Evolutionary conservation across 306 rosid species (phyloP).

Genomic region (Mimosa bimucronata): DNA sequence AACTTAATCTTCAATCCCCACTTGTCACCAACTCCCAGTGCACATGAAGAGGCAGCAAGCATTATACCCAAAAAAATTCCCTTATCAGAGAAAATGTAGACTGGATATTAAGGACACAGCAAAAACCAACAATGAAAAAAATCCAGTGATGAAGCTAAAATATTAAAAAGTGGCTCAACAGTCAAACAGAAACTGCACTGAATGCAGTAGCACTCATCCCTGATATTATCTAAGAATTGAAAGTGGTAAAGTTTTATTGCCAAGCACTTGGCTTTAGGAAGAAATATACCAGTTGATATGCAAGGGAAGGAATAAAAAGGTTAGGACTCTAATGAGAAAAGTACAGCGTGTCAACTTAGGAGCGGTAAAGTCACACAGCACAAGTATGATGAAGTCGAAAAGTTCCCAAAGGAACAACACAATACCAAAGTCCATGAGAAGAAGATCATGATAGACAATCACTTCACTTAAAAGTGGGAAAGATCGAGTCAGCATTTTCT

Average conservation of each 20-base stretch:
- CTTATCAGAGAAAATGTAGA: not conserved
- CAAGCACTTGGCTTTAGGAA: not conserved
- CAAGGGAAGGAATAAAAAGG: not conserved
- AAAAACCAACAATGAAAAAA: not conserved
- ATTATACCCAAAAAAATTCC: not conserved
- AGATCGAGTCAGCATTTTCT: not conserved
- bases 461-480: not conserved
- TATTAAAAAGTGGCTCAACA: not conserved
- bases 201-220: not conserved
- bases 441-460: not conserved
- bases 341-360: not conserved
- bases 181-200: not conserved
- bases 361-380: slow-evolving; percentile 6
- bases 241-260: not conserved
- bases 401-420: not conserved
- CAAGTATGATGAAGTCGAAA: slow-evolving; percentile 1
- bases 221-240: not conserved
- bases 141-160: not conserved
- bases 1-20: not conserved
- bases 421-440: not conserved
- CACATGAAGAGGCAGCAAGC: not conserved
- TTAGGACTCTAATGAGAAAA: not conserved
- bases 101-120: not conserved
- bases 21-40: not conserved
- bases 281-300: not conserved